phyloP scores from a whole-genome alignment of 2,329 filamentous ascomycete species.

The Calonectria pteridis region DNA sequence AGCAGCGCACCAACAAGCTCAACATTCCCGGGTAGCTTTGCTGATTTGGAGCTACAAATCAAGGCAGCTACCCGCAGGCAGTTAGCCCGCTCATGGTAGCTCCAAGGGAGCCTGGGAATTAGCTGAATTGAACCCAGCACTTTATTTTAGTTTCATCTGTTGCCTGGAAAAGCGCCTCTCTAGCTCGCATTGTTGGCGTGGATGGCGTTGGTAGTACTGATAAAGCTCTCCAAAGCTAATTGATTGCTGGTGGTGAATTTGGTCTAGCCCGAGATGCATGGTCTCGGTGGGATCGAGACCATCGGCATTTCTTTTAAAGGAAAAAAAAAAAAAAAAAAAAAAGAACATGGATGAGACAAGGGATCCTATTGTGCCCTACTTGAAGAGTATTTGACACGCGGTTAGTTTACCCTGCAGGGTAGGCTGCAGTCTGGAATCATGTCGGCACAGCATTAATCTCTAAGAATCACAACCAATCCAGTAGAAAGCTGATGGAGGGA shows the following conservation, averaged over 20 bases:
- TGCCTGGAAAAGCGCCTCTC: background rate
- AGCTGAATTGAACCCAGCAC: background rate
- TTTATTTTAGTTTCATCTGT: background rate
- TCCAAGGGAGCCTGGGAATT: background rate
- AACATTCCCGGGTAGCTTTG: background rate
- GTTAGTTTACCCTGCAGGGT: background rate
- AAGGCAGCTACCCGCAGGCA: background rate
- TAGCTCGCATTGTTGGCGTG: constrained; percentile 6
- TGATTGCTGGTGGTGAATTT: background rate
- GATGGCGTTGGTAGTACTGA: constrained; percentile 15
- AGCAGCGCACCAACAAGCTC: background rate
- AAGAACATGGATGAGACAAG: background rate
- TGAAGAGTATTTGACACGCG: background rate
- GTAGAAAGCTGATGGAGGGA: background rate
- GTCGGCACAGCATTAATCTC: background rate
- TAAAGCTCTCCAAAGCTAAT: background rate
- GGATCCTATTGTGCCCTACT: background rate
- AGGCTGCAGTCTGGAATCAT: background rate
- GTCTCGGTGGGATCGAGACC: background rate
- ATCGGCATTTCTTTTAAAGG: background rate
- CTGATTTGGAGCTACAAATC: background rate
- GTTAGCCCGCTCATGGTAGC: background rate
- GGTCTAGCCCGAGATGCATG: background rate
- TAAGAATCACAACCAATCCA: background rate
- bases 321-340: background rate